Evolutionary conservation across 148 eudicot species (phyloP).

Genomic region (Arbutus unedo): DNA sequence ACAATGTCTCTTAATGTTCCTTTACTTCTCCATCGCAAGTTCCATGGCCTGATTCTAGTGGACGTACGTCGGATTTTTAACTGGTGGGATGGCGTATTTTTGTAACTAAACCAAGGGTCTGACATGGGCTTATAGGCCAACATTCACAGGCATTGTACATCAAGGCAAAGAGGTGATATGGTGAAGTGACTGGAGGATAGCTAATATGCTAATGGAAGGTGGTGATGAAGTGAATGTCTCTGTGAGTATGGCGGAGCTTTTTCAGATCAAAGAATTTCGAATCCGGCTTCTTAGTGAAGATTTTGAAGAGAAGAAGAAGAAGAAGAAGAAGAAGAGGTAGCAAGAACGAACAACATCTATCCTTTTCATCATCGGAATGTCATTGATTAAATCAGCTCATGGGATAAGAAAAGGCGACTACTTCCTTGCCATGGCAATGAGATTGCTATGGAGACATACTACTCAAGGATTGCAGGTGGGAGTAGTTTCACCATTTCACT

Average conservation of each 20-base stretch:
- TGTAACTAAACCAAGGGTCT: neutral
- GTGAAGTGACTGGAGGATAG: slow-evolving; percentile 11
- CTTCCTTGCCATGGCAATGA: too few species aligned
- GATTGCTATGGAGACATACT: too few species aligned
- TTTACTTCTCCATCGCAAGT: neutral
- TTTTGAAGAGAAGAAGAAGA: neutral
- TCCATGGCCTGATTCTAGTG: slow-evolving; percentile 1
- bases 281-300: neutral
- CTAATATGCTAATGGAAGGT: neutral
- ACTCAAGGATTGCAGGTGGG: too few species aligned
- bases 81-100: neutral
- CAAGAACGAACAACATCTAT: too few species aligned
- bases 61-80: neutral
- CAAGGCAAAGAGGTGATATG: neutral
- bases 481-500: too few species aligned
- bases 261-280: neutral
- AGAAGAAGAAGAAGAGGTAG: neutral
- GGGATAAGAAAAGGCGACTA: too few species aligned
- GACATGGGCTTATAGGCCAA: neutral
- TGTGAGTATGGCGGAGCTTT: neutral
- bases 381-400: too few species aligned
- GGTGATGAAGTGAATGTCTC: slow-evolving; percentile 12
- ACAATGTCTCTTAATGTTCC: neutral
- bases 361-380: too few species aligned
- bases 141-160: neutral